Base-by-base conservation (phyloP, 2,329 filamentous ascomycete species). In the Penicillium sp. region DNA sequence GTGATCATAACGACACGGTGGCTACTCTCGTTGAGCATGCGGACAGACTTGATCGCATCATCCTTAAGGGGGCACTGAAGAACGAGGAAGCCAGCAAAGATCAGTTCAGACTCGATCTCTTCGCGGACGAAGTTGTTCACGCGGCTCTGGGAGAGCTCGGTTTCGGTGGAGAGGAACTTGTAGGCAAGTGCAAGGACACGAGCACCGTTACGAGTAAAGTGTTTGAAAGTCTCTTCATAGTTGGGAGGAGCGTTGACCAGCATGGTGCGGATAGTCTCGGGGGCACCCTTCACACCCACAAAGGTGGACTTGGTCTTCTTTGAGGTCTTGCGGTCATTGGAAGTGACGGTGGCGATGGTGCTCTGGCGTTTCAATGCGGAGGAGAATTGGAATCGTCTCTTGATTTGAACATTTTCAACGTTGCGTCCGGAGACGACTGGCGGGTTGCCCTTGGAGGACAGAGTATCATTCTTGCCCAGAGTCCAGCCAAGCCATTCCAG, bases 1-100 rank as follows among this genome's bases (percentile, higher is more conserved):
- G 94, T 99, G 63, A 99, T 99, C 94, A 99, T 99, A 65, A 99
- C 90, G 44, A 96, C 92, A 65, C 94, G 91, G 75, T 99, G 94
- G 77, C 92, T 97, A 76, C 93, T 97, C 79, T 99, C 94, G 71
- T 97, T 99, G 65, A 99, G 83, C 91, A 97, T 97, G 62, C 89
- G 91, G 39, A 99, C 91, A 38, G 94, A 87, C 72, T 94, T 88
- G 76, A 95, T 90, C 44, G 94, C 94, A 72, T 99, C 94, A 24
- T 96, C 92, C 77, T 99, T 99, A 54, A 99, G 82, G 5, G 94
- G 94, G 67, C 92, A 97, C 73, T 97, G 93, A 29, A 99, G 81
- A 48, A 99, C 92, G 59, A 99, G 80, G 79, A 99, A 99, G 55
- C 94, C 94, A 56, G 94, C 94, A 75, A 99, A 99, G 18, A 83